These are phyloP conservation scores for Ophiobolus disseminans DNA, from an alignment of 2,329 filamentous ascomycete species.

Conservation along the genomic window DNA sequence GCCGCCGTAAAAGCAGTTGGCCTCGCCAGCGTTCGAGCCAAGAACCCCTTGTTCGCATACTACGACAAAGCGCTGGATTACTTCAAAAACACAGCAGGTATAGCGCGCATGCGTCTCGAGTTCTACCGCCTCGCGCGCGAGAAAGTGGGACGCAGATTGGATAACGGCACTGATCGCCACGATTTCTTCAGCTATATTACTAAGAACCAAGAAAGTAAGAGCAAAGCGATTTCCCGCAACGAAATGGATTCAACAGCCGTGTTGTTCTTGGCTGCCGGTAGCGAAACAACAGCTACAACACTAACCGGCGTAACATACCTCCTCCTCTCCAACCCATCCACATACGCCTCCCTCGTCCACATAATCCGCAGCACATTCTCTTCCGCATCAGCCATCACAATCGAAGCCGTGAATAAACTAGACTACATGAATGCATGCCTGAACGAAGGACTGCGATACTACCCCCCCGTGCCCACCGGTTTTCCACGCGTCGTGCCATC, in stretches of 20 bases:
- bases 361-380: constrained; percentile 36
- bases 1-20: constrained; percentile 13
- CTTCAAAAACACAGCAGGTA: constrained; percentile 16
- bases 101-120: constrained; percentile 14
- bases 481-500: constrained; percentile 36
- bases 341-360: constrained; percentile 25
- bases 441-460: constrained; percentile 34
- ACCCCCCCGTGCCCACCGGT: constrained; percentile 40
- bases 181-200: constrained; percentile 40
- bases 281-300: constrained; percentile 57
- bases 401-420: constrained; percentile 32
- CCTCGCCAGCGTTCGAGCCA: constrained; percentile 20
- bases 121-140: constrained; percentile 23
- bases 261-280: constrained; percentile 51
- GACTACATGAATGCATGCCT: constrained; percentile 39
- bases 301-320: constrained; percentile 53
- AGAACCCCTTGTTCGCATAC: constrained; percentile 25
- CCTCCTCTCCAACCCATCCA: constrained; percentile 37
- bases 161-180: constrained; percentile 19
- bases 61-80: constrained; percentile 23
- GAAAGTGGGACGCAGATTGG: constrained; percentile 28
- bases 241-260: constrained; percentile 48
- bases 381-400: constrained; percentile 25
- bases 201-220: constrained; percentile 23
- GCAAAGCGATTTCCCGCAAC: constrained; percentile 22